A percentile compares a stretch with the other conserved stretches of the same genome.
Conservation (phyloP, 345 rosid species). For the Eucalyptus curtisii region DNA sequence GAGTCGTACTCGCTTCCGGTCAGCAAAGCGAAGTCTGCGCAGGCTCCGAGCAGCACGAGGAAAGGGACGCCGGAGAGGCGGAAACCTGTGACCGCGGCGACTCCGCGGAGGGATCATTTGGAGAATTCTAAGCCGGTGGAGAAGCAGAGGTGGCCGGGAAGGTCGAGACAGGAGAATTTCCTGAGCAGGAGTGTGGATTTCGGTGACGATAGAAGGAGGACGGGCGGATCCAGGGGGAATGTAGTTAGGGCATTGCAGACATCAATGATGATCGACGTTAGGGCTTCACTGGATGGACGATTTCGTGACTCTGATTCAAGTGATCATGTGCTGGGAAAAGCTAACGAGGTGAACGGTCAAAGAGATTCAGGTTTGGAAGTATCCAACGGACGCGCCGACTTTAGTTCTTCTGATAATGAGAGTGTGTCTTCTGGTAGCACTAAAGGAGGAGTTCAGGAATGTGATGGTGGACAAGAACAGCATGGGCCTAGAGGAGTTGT, state of each 20-base stretch:
- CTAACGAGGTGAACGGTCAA: not conserved
- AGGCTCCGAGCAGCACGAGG: conserved; percentile 28
- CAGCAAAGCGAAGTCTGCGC: conserved; percentile 53
- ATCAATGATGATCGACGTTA: conserved; percentile 44
- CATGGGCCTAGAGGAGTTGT: conserved; percentile 20
- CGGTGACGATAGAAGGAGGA: conserved; percentile 32
- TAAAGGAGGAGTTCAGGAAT: conserved; percentile 22
- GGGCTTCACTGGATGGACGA: conserved; percentile 37
- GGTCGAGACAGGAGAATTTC: conserved; percentile 34
- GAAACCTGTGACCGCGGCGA: not conserved
- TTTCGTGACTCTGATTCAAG: conserved; percentile 36
- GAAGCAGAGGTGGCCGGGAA: conserved; percentile 71
- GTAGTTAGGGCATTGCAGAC: conserved; percentile 49
- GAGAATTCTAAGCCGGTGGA: conserved; percentile 51
- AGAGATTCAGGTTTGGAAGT: conserved; percentile 2
- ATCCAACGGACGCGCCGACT: conserved; percentile 20
- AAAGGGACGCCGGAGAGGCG: conserved; percentile 4
- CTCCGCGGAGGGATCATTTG: conserved; percentile 17
- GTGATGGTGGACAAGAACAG: conserved; percentile 7
- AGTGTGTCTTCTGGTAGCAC: conserved; percentile 78
- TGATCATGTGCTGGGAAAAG: conserved; percentile 19
- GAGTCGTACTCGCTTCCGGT: conserved; percentile 65
- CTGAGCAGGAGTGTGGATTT: conserved; percentile 58
- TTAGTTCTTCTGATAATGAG: conserved; percentile 63
- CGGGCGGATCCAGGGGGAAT: conserved; percentile 34